Percentiles rank a stretch among this genome's conserved stretches.
Evolutionary conservation across 2,329 filamentous ascomycete genomes (phyloP).

Genomic region (Diaporthe destruens): DNA sequence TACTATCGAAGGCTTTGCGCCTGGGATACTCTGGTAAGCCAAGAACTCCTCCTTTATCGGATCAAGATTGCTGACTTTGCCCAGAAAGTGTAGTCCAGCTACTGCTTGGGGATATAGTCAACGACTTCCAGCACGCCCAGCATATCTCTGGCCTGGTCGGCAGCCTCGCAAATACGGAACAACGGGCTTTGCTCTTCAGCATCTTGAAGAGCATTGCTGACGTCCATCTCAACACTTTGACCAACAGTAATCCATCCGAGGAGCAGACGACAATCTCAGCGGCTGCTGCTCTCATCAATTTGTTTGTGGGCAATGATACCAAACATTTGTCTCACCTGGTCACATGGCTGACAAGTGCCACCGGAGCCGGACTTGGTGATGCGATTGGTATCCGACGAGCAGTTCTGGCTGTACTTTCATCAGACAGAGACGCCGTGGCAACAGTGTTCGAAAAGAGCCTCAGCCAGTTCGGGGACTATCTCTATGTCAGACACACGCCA

Average conservation of each 20-base stretch:
- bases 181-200: constrained; percentile 56
- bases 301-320: constrained; percentile 61
- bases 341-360: constrained; percentile 74
- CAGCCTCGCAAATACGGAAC: constrained; percentile 56
- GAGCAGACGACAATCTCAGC: constrained; percentile 63
- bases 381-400: constrained; percentile 76
- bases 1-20: constrained; percentile 72
- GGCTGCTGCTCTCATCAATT: constrained; percentile 67
- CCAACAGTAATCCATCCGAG: constrained; percentile 48
- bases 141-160: constrained; percentile 51
- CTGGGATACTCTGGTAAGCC: constrained; percentile 78
- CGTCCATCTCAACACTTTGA: constrained; percentile 56
- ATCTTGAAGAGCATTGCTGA: constrained; percentile 60
- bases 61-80: not conserved
- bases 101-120: constrained; percentile 52
- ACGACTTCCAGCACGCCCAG: constrained; percentile 46
- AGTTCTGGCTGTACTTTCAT: constrained; percentile 68
- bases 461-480: constrained; percentile 82
- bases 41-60: not conserved
- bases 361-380: constrained; percentile 74
- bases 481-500: constrained; percentile 88
- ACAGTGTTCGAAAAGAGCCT: constrained; percentile 76
- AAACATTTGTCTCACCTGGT: constrained; percentile 66
- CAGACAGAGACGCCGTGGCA: constrained; percentile 64
- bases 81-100: constrained; percentile 58